These are phyloP conservation scores for Fusarium camptoceras DNA, from an alignment of 2,329 filamentous ascomycete genomes.

Conservation along the genomic window DNA sequence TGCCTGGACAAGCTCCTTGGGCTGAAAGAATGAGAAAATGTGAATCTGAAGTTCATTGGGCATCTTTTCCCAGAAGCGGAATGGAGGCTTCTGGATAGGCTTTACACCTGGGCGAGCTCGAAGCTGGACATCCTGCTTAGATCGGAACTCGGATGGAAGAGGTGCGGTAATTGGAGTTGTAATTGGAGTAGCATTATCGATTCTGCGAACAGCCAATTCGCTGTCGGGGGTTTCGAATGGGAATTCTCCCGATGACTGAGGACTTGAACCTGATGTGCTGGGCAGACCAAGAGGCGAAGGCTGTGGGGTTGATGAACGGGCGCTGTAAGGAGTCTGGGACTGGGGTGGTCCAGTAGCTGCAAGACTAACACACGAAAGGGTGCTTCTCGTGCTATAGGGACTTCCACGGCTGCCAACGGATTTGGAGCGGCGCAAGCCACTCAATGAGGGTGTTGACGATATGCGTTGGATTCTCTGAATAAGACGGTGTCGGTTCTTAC, in stretches of 20 bases:
- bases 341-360: constrained; percentile 53
- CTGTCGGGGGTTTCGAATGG: constrained; percentile 57
- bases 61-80: constrained; percentile 82
- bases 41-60: constrained; percentile 85
- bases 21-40: constrained; percentile 79
- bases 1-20: constrained; percentile 82
- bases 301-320: constrained; percentile 51
- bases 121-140: constrained; percentile 47
- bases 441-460: constrained; percentile 80
- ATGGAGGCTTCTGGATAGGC: constrained; percentile 51
- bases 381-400: constrained; percentile 69
- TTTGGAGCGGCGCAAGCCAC: constrained; percentile 70
- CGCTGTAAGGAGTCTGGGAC: constrained; percentile 45
- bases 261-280: constrained; percentile 53
- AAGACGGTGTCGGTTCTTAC: constrained; percentile 76
- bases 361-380: constrained; percentile 67
- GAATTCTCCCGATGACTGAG: constrained; percentile 56
- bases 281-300: constrained; percentile 56
- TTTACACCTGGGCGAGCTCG: constrained; percentile 35
- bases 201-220: constrained; percentile 66
- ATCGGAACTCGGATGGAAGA: constrained; percentile 72
- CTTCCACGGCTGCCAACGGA: constrained; percentile 77
- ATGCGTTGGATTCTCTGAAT: constrained; percentile 83
- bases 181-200: constrained; percentile 61
- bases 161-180: constrained; percentile 63